Percentiles rank a stretch among this genome's conserved stretches.
Evolutionary conservation across 1,284 basidiomycete genomes (phyloP).

Genomic region (Papiliotrema fonsecae): DNA sequence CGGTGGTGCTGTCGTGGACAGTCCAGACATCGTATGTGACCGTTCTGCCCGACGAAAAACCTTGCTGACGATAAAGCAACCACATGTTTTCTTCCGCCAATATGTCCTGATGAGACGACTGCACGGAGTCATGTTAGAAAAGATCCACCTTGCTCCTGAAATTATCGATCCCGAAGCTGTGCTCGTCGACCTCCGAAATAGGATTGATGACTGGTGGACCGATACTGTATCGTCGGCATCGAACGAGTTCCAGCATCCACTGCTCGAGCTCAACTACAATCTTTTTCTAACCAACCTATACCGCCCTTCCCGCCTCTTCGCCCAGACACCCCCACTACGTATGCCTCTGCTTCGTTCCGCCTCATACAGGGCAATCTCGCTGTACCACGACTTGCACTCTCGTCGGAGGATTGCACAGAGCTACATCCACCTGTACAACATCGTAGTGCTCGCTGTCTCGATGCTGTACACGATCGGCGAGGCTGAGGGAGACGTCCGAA

Average conservation of each 20-base stretch:
- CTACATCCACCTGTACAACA: constrained; percentile 1
- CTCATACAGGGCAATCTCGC: neutral
- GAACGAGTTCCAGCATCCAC: neutral
- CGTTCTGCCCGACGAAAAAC: neutral
- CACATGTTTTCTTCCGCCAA: constrained; percentile 4
- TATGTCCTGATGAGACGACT: constrained; percentile 5
- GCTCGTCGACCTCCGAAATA: constrained; percentile 1
- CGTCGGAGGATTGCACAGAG: neutral
- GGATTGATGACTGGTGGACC: constrained; percentile 6
- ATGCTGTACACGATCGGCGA: constrained; percentile 1
- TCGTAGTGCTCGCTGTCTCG: neutral
- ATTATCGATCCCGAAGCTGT: constrained; percentile 3
- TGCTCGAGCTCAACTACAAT: constrained; percentile 1
- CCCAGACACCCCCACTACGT: neutral
- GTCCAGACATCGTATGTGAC: neutral
- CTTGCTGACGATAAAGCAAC: neutral
- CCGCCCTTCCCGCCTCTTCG: constrained; percentile 1
- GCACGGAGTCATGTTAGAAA: constrained; percentile 7
- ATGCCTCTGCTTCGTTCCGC: neutral
- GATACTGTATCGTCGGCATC: neutral
- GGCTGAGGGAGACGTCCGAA: neutral
- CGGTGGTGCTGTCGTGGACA: neutral
- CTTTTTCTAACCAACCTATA: neutral
- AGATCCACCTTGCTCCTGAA: neutral
- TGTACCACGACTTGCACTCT: neutral